Base-by-base conservation (phyloP, 2,329 filamentous ascomycete species). In the Alternaria sp. region DNA sequence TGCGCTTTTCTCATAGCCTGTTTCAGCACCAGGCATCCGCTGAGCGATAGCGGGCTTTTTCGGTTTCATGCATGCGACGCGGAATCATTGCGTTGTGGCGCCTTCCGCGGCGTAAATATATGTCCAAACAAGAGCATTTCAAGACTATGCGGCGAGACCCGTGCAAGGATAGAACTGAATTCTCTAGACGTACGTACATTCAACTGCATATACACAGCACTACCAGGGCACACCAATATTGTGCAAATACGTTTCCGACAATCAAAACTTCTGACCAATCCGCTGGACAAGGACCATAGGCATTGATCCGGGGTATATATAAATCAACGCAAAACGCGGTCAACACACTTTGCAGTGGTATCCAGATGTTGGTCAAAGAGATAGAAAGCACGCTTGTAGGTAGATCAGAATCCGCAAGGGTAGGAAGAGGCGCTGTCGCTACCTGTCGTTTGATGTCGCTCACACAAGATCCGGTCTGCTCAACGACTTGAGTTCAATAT, bases 401-500 rank as follows among this genome's bases (percentile, higher is more conserved):
- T 24, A 16, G 14, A 24, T 2, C n/a, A 41, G 12, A 11, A 18
- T 34, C 20, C 32, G 20, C 22, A 41, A 48, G 7, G 16, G 18
- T 28, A 20, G 12, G 39, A 41, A 32, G 18, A 22, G 24, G 24
- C 39, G 14, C 14, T 11, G n/a, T 20, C 30, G 12, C 24, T 28
- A 20, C 32, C 14, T 22, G 16, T n/a, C 36, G 20, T 18, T 11
- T 11, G 4, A 42, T 26, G 28, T 2, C n/a, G 22, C 41, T 28
- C 41, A 52, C 41, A 32, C 32, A 26, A 41, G 51, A 12, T 24
- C 41, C 16, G 34, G 12, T 46, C 32, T 20, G 28, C 55, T 28
- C 36, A 66, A 24, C 20, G 56, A 39, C 18, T 34, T 26, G 30
- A 65, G 43, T 28, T 57, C 48, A 26, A 65, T 30, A 18, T 52